These are phyloP conservation scores for Bipolaris cookei DNA, from an alignment of 2,329 filamentous ascomycete genomes.

Conservation along the genomic window DNA sequence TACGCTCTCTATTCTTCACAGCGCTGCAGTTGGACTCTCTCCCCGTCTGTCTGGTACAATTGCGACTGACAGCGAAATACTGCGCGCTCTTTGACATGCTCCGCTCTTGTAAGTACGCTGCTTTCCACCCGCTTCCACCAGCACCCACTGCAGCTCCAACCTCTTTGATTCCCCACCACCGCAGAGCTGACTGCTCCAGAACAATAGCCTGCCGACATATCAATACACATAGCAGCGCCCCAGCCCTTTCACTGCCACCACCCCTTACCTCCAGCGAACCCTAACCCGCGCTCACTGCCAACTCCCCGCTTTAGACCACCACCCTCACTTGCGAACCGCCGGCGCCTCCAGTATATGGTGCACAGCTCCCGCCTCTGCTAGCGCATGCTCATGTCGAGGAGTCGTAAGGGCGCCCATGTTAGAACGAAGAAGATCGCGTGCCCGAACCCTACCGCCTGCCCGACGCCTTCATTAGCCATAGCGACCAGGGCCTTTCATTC, in stretches of 20 bases:
- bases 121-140: slow-evolving; percentile 34
- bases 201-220: slow-evolving; percentile 26
- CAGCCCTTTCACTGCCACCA: slow-evolving; percentile 8
- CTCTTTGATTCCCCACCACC: slow-evolving; percentile 28
- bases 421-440: slow-evolving; percentile 56
- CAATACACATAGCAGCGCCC: slow-evolving; percentile 22
- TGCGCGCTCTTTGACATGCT: slow-evolving; percentile 27
- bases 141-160: slow-evolving; percentile 29
- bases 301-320: slow-evolving; percentile 21
- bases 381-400: slow-evolving; percentile 44
- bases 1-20: slow-evolving; percentile 49
- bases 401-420: slow-evolving; percentile 54
- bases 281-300: slow-evolving; percentile 22
- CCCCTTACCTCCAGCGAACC: slow-evolving; percentile 10
- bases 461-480: slow-evolving; percentile 39
- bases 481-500: slow-evolving; percentile 33
- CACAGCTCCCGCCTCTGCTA: slow-evolving; percentile 34
- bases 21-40: slow-evolving; percentile 37
- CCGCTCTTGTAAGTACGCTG: slow-evolving; percentile 38
- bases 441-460: slow-evolving; percentile 53
- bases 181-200: slow-evolving; percentile 26
- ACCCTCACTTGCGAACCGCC: slow-evolving; percentile 21
- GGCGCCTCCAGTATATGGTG: slow-evolving; percentile 33
- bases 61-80: slow-evolving; percentile 39
- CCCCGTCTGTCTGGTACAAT: slow-evolving; percentile 35